Percentiles rank a stretch among this genome's conserved stretches.
phyloP scores from a whole-genome alignment of 2,329 filamentous ascomycete genomes.

The Hymenoscyphus repandus region DNA sequence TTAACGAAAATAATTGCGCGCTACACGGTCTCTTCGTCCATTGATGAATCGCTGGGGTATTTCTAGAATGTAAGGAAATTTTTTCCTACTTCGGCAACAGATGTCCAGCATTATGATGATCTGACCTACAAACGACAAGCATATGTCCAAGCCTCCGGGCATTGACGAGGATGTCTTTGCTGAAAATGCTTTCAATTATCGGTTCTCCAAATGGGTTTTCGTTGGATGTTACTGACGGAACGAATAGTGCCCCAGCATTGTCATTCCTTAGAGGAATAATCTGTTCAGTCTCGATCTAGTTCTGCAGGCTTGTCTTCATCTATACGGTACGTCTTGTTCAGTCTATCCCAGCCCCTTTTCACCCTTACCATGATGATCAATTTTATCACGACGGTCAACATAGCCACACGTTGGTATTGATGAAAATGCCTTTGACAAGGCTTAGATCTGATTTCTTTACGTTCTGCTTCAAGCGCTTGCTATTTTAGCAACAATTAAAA shows the following conservation, averaged over 20 bases:
- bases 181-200: constrained; percentile 34
- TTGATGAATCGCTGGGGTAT: too few relatives aligned
- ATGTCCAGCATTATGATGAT: constrained; percentile 64
- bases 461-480: background rate
- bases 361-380: constrained; percentile 60
- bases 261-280: too few relatives aligned
- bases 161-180: constrained; percentile 49
- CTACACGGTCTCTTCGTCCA: too few relatives aligned
- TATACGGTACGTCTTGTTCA: constrained; percentile 13
- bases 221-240: constrained; percentile 15
- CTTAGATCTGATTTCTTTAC: constrained; percentile 36
- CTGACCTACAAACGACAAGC: constrained; percentile 83
- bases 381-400: constrained; percentile 85
- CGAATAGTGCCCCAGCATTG: background rate
- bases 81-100: constrained; percentile 20
- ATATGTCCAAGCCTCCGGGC: constrained; percentile 83
- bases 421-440: constrained; percentile 77
- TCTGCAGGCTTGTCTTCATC: background rate
- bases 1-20: background rate
- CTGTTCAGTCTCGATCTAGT: background rate
- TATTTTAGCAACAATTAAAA: background rate
- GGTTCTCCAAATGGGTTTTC: background rate
- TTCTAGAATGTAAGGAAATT: background rate
- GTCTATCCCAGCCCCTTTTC: constrained; percentile 3
- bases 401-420: constrained; percentile 67